Percentiles rank a stretch among this genome's conserved stretches.
Evolutionary conservation across 176 grass and related monocot genomes (phyloP).

Genomic region (Tillandsia leiboldiana): DNA sequence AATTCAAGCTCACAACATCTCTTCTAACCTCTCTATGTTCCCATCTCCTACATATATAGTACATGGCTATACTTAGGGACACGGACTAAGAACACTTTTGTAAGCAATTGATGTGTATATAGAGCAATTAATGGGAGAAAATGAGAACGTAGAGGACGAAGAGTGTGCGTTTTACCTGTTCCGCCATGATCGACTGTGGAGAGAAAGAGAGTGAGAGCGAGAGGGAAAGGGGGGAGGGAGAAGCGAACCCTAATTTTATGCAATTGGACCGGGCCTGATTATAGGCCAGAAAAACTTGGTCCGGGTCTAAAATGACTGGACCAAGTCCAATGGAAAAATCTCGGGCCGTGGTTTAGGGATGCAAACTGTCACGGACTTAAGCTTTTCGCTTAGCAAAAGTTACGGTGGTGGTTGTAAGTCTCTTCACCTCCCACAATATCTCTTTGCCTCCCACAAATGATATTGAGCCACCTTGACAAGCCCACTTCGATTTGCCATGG

Average conservation of each 20-base stretch:
- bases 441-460: no score
- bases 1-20: background rate
- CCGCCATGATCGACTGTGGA: constrained; percentile 51
- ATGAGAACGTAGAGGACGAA: background rate
- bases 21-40: background rate
- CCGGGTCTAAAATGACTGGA: no score
- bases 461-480: no score
- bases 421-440: no score
- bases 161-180: constrained; percentile 38
- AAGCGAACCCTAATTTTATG: background rate
- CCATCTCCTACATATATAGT: background rate
- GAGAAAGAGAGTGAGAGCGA: background rate
- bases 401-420: no score
- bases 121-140: background rate
- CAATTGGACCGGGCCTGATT: no score
- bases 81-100: background rate
- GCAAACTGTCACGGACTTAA: no score
- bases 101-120: background rate
- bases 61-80: background rate
- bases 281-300: no score
- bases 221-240: background rate
- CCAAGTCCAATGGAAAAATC: no score
- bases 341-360: no score
- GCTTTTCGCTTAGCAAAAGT: no score
- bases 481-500: no score